Evolutionary conservation across 164 flowering plant species (phyloP), one percentile per base, ranked within the genome.

Genomic region (Vitis riparia): DNA sequence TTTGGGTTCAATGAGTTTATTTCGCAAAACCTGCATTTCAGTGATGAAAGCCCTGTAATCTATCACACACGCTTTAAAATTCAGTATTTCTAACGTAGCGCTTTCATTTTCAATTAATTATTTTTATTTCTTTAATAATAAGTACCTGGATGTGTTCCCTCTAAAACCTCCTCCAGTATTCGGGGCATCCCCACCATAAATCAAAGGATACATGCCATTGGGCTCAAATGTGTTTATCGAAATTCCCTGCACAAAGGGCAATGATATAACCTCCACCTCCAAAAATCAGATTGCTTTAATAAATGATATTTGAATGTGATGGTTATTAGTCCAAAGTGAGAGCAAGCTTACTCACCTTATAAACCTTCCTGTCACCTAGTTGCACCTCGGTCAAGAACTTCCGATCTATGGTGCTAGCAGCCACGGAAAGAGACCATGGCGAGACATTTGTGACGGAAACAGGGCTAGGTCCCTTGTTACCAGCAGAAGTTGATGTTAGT

Each of bases 381-480:
- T 63, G 52, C 8, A 82, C 79, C 32, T 51, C 15, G 16, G 82
- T 70, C 32, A 69, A 1, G 52, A 72, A 79, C 63, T 76, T 77
- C n/a, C 85, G 17, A 32, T 76, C 83, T 2, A 68, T 76, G 13
- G 80, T 78, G 61, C 74, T 78, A 1, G 87, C 85, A n/a, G 82
- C 84, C 27, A 82, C 82, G 8, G 84, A 63, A 2, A 82, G 74
- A 27, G 77, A 59, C 88, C 88, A 84, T 0, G 88, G 88, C 5
- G 86, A 63, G 2, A 77, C 19, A 47, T 74, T 80, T 6, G 68
- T 11, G 29, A 79, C 55, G 8, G 77, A 58, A 11, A 8, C 62
- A 8, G n/a, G 66, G 2, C 10, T 23, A 44, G 85, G 85, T 6
- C 85, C 85, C 0, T 8, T 9, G 56, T 83, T 78, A 14, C 83